Evolutionary conservation across 2,329 filamentous ascomycete species (phyloP).

Genomic region (Penicillium psychrosexuale): DNA sequence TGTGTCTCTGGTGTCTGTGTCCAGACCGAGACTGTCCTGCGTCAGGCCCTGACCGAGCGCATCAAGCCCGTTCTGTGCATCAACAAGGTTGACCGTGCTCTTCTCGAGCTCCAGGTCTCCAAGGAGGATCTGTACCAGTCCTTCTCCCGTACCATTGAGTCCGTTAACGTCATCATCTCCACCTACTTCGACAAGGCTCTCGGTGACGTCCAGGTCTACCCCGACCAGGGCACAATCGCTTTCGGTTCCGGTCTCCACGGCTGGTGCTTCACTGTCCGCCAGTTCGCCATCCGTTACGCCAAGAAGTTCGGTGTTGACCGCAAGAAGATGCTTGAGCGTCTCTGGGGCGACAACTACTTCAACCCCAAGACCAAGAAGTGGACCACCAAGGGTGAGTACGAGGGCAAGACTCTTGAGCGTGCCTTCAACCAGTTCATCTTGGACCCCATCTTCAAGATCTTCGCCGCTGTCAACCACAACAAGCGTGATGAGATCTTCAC

Average conservation of each 20-base stretch:
- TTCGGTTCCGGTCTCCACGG: conserved; percentile 99
- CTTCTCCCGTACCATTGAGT: conserved; percentile 99
- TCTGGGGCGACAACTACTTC: conserved; percentile 99
- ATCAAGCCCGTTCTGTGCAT: conserved; percentile 99
- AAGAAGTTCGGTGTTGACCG: conserved; percentile 99
- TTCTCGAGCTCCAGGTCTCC: conserved; percentile 96
- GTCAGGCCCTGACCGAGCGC: conserved; percentile 98
- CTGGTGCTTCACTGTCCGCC: conserved; percentile 98
- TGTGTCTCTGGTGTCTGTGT: conserved; percentile 99
- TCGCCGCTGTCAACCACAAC: conserved; percentile 94
- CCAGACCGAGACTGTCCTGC: conserved; percentile 98
- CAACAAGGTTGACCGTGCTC: conserved; percentile 99
- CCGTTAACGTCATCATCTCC: conserved; percentile 99
- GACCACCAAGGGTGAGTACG: conserved; percentile 79
- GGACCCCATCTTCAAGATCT: conserved; percentile 99
- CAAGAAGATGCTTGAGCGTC: conserved; percentile 99
- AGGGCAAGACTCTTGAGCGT: conserved; percentile 90
- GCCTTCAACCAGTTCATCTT: conserved; percentile 99
- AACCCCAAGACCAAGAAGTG: conserved; percentile 99
- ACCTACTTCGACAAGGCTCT: conserved; percentile 97
- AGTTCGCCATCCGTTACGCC: conserved; percentile 92
- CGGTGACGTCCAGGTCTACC: conserved; percentile 98
- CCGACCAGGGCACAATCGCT: conserved; percentile 93
- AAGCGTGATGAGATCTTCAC: conserved; percentile 86
- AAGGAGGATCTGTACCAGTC: conserved; percentile 99